Conservation (phyloP, 129 eudicot species). For the sunflower (Helianthus annuus) region HanXRQr2.0-SUNRISE NC_035442.2:90386565-90387064, state of each 20-base stretch:
- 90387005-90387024: conserved; percentile 87
- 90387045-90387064: conserved; percentile 55
- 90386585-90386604: conserved; percentile 79
- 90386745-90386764: conserved; percentile 81
- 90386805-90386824: neutral
- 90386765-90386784: conserved; percentile 67
- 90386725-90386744: conserved; percentile 93
- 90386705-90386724: conserved; percentile 85
- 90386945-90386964: too few relatives aligned
- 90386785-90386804: conserved; percentile 67
- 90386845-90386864: too few relatives aligned
- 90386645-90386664: conserved; percentile 42
- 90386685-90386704: conserved; percentile 46
- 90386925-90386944: too few relatives aligned
- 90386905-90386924: too few relatives aligned
- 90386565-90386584: conserved; percentile 90
- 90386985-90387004: conserved; percentile 97
- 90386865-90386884: neutral
- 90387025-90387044: conserved; percentile 82
- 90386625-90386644: conserved; percentile 85
- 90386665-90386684: neutral
- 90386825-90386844: too few relatives aligned
- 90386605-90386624: conserved; percentile 76
- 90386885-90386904: too few relatives aligned
- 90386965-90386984: conserved; percentile 96